phyloP scores from a whole-genome alignment of 345 rosid genomes.

The Anacardium occidentale region DNA sequence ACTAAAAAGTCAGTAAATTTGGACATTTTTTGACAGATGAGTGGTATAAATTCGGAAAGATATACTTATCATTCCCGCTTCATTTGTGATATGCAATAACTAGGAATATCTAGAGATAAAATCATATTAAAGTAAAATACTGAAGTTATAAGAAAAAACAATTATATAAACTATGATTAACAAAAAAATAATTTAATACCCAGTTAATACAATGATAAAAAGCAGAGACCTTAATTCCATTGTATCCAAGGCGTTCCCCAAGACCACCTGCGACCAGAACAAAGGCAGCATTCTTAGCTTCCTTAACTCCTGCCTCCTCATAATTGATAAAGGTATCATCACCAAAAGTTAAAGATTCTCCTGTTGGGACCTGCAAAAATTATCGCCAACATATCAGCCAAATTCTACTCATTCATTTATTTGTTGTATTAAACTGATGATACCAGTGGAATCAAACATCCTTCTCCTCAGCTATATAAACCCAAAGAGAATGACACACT shows the following conservation, averaged over 20 bases:
- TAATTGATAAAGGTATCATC: conserved; percentile 62
- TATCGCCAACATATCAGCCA: neutral
- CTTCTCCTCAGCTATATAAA: too few species aligned
- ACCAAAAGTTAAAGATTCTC: conserved; percentile 68
- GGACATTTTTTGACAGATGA: neutral
- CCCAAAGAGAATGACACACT: too few species aligned
- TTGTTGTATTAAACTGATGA: neutral
- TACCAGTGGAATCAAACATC: neutral
- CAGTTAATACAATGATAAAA: neutral
- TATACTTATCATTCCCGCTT: neutral
- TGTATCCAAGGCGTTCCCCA: conserved; percentile 97
- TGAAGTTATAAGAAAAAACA: neutral
- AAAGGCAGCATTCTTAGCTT: conserved; percentile 82
- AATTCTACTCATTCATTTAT: neutral
- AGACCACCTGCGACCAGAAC: conserved; percentile 99
- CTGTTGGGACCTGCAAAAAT: conserved; percentile 71
- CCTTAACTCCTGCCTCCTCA: conserved; percentile 74
- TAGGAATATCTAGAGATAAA: neutral
- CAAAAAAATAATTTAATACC: conserved; percentile 4
- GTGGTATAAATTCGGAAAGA: neutral
- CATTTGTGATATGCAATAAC: neutral
- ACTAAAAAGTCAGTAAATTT: neutral
- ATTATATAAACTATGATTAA: neutral
- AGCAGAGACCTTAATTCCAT: conserved; percentile 81
- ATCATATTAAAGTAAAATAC: neutral